phyloP scores from a whole-genome alignment of 306 rosid species.

The Castanea mollissima region DNA sequence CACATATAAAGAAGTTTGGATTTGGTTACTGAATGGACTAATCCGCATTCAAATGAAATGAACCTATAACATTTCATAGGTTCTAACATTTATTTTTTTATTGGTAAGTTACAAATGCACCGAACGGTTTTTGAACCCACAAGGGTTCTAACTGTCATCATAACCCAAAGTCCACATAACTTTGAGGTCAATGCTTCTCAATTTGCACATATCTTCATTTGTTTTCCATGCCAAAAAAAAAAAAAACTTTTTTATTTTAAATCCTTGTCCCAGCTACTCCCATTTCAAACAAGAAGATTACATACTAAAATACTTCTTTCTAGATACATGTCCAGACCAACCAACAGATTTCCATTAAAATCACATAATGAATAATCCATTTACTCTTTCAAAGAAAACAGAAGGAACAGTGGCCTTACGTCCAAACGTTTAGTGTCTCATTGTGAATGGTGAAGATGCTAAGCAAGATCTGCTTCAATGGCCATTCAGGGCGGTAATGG shows the following conservation, averaged over 20 bases:
- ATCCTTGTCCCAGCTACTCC: not conserved
- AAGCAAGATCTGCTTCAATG: slow-evolving; percentile 73
- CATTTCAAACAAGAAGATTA: not conserved
- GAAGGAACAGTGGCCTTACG: slow-evolving; percentile 49
- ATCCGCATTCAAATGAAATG: not conserved
- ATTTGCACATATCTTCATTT: too few species aligned
- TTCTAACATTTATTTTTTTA: not conserved
- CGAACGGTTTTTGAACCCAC: too few species aligned
- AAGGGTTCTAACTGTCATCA: not conserved
- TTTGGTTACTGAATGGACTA: too few species aligned
- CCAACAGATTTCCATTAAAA: not conserved
- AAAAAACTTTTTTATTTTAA: too few species aligned
- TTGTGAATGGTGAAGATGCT: slow-evolving; percentile 89
- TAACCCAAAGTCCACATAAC: not conserved
- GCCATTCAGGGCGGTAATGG: slow-evolving; percentile 91
- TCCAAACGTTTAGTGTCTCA: slow-evolving; percentile 97
- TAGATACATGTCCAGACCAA: not conserved
- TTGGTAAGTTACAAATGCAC: too few species aligned
- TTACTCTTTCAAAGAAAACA: not conserved
- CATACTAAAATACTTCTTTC: not conserved
- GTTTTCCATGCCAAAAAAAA: too few species aligned
- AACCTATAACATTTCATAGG: not conserved
- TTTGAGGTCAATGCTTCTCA: not conserved
- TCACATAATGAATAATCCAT: not conserved
- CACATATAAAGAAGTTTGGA: not conserved